Conservation (phyloP, 192 early-diverging fungal species). For the Haplosporangium gracile region DNA sequence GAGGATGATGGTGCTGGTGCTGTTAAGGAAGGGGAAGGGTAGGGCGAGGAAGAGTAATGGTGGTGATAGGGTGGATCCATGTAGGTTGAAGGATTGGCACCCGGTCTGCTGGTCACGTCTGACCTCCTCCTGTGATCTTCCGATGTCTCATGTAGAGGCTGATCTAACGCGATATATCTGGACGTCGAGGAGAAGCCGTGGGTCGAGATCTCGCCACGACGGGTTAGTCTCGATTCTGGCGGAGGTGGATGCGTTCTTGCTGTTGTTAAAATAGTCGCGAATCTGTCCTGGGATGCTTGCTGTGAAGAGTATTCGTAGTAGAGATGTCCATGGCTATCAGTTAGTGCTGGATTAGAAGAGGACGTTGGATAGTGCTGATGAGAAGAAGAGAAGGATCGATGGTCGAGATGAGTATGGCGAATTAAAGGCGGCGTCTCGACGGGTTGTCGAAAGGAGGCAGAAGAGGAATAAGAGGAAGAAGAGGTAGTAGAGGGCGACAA, state of each 20-base stretch:
- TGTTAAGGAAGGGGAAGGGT: not conserved
- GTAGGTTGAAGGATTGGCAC: not conserved
- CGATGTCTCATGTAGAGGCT: not conserved
- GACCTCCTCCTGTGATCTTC: not conserved
- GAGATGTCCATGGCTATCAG: not conserved
- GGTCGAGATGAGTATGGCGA: not conserved
- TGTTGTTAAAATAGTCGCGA: not conserved
- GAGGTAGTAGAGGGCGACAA: not conserved
- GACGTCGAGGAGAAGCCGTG: not conserved
- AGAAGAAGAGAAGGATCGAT: not conserved
- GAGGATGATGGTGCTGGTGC: not conserved
- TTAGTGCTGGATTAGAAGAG: not conserved
- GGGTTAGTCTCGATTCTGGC: not conserved
- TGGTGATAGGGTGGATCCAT: not conserved
- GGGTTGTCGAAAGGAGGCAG: not conserved
- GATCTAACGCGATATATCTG: constrained; percentile 1
- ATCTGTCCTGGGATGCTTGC: not conserved
- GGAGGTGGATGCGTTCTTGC: not conserved
- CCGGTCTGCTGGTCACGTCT: not conserved
- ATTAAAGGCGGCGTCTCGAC: not conserved
- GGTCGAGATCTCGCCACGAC: not conserved
- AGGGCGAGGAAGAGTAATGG: not conserved
- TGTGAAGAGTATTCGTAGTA: not conserved
- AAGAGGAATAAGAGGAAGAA: not conserved
- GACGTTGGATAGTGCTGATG: not conserved